A percentile compares a stretch with the other conserved stretches of the same genome.
phyloP scores from a whole-genome alignment of 306 rosid species.

The Nissolia schottii region DNA sequence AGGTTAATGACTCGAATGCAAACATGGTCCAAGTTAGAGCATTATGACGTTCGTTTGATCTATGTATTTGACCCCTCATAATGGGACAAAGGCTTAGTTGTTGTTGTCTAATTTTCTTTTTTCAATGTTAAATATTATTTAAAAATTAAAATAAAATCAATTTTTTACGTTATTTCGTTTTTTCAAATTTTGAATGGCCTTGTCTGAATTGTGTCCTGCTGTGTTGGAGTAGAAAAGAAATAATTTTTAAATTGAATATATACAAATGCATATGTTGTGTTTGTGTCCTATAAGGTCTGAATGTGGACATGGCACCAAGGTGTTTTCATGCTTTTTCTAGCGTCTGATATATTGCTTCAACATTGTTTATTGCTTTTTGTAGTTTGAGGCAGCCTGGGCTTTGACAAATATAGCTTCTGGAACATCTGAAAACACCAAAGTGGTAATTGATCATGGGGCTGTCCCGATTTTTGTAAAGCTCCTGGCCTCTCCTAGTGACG shows the following conservation, averaged over 20 bases:
- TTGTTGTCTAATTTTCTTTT: too few relatives aligned
- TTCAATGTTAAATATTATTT: too few relatives aligned
- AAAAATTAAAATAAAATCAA: neutral
- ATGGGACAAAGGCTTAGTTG: too few relatives aligned
- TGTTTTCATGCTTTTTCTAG: too few relatives aligned
- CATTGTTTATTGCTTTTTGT: slow-evolving; percentile 17
- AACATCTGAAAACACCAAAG: slow-evolving; percentile 94
- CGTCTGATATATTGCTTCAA: neutral
- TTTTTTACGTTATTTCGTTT: neutral
- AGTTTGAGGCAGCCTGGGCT: slow-evolving; percentile 99
- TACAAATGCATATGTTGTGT: neutral
- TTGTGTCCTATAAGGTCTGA: neutral
- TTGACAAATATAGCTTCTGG: slow-evolving; percentile 97
- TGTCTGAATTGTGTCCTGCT: too few relatives aligned
- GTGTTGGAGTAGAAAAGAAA: too few relatives aligned
- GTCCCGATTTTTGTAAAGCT: slow-evolving; percentile 93
- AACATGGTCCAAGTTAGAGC: too few relatives aligned
- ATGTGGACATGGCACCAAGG: neutral
- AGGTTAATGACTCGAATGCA: too few relatives aligned
- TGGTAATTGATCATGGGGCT: slow-evolving; percentile 91
- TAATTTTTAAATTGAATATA: too few relatives aligned
- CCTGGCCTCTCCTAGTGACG: slow-evolving; percentile 91
- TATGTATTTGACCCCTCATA: too few relatives aligned
- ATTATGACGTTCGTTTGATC: too few relatives aligned
- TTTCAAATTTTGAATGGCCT: too few relatives aligned